Evolutionary conservation across 2,329 filamentous ascomycete species (phyloP).

Genomic region (Hymenoscyphus infarciens): DNA sequence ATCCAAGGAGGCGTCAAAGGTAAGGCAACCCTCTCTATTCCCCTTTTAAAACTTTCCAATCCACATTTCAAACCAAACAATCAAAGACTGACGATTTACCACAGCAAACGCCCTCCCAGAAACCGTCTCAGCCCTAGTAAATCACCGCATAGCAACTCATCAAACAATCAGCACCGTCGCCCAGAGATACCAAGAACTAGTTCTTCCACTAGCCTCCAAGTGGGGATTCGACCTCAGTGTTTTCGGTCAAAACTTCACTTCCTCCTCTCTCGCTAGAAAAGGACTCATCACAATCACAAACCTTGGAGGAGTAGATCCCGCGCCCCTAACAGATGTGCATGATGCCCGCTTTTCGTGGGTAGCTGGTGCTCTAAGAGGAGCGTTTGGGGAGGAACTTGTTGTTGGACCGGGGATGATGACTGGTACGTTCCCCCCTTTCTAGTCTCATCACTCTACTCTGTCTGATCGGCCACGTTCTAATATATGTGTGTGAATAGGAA

Average conservation of each 20-base stretch:
- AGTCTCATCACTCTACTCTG: too few relatives aligned
- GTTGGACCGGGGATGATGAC: constrained; percentile 25
- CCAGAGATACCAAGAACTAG: constrained; percentile 34
- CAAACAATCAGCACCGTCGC: constrained; percentile 45
- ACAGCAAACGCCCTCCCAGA: constrained; percentile 54
- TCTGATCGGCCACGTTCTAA: too few relatives aligned
- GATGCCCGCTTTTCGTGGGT: constrained; percentile 19
- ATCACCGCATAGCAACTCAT: constrained; percentile 49
- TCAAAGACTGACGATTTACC: neutral
- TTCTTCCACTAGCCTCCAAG: constrained; percentile 41
- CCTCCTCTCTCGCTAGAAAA: neutral
- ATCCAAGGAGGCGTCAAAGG: constrained; percentile 51
- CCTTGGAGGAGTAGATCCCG: neutral
- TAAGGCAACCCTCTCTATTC: neutral
- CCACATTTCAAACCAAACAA: too few relatives aligned
- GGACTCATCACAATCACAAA: neutral
- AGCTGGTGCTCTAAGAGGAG: neutral
- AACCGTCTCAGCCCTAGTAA: constrained; percentile 47
- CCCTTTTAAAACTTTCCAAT: neutral
- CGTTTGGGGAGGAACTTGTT: constrained; percentile 17
- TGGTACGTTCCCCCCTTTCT: too few relatives aligned
- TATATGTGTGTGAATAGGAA: constrained; percentile 9
- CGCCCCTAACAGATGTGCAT: constrained; percentile 13
- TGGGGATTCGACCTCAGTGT: constrained; percentile 23
- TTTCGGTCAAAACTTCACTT: constrained; percentile 11